phyloP scores from a whole-genome alignment of 257 asterid species.

The Dorcoceras hygrometricum region DNA sequence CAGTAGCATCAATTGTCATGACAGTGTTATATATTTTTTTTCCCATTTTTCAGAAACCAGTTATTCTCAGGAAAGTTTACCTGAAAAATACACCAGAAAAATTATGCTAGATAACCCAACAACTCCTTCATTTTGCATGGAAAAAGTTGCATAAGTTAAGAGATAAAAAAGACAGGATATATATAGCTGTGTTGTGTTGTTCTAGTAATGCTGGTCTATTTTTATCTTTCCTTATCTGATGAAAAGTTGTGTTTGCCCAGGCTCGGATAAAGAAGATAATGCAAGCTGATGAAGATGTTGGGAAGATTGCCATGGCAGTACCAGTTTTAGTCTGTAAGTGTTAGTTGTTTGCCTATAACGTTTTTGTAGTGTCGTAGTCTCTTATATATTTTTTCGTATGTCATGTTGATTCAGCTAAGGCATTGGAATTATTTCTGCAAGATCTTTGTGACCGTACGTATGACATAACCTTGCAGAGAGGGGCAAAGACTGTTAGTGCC shows the following conservation, averaged over 20 bases:
- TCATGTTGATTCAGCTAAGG: conserved; percentile 68
- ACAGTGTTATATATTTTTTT: too few species aligned
- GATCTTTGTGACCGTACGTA: conserved; percentile 98
- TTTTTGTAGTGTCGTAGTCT: conserved; percentile 18
- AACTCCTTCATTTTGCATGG: not conserved
- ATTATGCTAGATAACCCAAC: not conserved
- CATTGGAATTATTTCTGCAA: conserved; percentile 93
- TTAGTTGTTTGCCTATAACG: conserved; percentile 8
- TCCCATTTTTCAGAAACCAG: not conserved
- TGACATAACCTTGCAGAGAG: conserved; percentile 87
- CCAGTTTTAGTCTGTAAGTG: conserved; percentile 92
- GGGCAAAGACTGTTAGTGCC: conserved; percentile 91
- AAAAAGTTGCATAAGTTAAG: conserved; percentile 15
- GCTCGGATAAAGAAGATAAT: conserved; percentile 90
- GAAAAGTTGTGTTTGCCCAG: conserved; percentile 35
- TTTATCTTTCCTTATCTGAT: conserved; percentile 13
- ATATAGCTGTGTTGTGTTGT: conserved; percentile 8
- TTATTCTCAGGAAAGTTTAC: conserved; percentile 2
- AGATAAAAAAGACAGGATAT: not conserved
- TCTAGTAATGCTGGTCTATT: not conserved
- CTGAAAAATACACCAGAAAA: conserved; percentile 1
- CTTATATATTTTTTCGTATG: conserved; percentile 7
- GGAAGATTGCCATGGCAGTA: conserved; percentile 94
- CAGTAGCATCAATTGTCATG: not conserved
- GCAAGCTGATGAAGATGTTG: conserved; percentile 99